Conservation (phyloP, 176 grass and related monocot genomes). For the Ensete glaucum region DNA sequence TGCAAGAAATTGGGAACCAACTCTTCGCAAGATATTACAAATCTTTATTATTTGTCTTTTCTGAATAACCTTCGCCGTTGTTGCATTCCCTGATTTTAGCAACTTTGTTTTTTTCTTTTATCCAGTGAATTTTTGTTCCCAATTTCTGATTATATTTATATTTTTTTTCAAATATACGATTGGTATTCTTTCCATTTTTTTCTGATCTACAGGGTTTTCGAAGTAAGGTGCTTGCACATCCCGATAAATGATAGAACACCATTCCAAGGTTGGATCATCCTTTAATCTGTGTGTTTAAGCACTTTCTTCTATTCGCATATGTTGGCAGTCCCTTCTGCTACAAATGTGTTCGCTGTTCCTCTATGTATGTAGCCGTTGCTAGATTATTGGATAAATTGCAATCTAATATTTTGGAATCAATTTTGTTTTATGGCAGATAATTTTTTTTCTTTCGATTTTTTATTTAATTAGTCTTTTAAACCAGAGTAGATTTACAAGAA, state of each 20-base stretch:
- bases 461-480: no score
- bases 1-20: not conserved
- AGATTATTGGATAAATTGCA: no score
- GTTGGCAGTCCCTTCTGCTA: not conserved
- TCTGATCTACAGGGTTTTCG: constrained; percentile 44
- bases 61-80: not conserved
- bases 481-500: no score
- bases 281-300: not conserved
- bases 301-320: not conserved
- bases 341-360: no score
- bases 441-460: no score
- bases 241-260: constrained; percentile 79
- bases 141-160: not conserved
- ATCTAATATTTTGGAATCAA: no score
- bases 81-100: not conserved
- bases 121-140: not conserved
- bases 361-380: no score
- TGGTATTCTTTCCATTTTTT: not conserved
- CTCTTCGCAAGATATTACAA: not conserved
- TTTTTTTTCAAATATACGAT: not conserved
- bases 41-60: not conserved
- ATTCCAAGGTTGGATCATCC: constrained; percentile 55
- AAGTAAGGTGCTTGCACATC: constrained; percentile 83
- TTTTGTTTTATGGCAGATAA: no score
- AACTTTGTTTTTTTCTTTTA: not conserved